These are phyloP conservation scores for Beta vulgaris DNA, from an alignment of 148 eudicot genomes.

Conservation along the genomic window DNA sequence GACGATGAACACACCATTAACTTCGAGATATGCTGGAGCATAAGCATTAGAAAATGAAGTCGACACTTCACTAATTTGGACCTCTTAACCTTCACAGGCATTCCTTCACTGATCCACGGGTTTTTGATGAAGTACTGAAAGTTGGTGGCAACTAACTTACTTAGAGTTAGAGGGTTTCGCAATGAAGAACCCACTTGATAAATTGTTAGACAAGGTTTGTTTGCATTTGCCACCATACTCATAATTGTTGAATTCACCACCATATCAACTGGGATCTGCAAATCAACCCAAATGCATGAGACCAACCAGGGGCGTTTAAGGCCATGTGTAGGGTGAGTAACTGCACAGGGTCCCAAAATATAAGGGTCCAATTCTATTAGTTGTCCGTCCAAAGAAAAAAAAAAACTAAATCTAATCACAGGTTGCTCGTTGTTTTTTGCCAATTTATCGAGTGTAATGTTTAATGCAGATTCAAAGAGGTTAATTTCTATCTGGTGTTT, in stretches of 20 bases:
- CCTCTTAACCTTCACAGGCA: slow-evolving; percentile 29
- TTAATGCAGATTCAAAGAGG: too few species aligned
- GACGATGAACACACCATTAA: neutral
- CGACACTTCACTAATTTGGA: neutral
- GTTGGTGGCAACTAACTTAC: slow-evolving; percentile 16
- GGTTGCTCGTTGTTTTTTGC: too few species aligned
- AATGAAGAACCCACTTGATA: slow-evolving; percentile 47
- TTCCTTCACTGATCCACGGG: slow-evolving; percentile 47
- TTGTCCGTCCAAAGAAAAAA: too few species aligned
- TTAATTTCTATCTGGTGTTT: too few species aligned
- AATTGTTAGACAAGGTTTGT: slow-evolving; percentile 24
- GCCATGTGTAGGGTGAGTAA: too few species aligned
- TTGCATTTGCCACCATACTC: slow-evolving; percentile 32
- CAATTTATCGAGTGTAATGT: too few species aligned
- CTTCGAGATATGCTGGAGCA: neutral
- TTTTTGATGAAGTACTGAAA: slow-evolving; percentile 32
- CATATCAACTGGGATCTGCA: slow-evolving; percentile 46
- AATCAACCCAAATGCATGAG: too few species aligned
- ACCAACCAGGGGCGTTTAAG: too few species aligned
- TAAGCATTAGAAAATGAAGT: neutral
- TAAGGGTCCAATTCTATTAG: too few species aligned
- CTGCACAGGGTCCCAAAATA: too few species aligned
- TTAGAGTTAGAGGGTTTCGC: slow-evolving; percentile 29
- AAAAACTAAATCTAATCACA: too few species aligned
- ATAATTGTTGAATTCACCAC: slow-evolving; percentile 34